Base-by-base conservation (phyloP, 2,329 filamentous ascomycete species). In the Teratosphaeria nubilosa region DNA sequence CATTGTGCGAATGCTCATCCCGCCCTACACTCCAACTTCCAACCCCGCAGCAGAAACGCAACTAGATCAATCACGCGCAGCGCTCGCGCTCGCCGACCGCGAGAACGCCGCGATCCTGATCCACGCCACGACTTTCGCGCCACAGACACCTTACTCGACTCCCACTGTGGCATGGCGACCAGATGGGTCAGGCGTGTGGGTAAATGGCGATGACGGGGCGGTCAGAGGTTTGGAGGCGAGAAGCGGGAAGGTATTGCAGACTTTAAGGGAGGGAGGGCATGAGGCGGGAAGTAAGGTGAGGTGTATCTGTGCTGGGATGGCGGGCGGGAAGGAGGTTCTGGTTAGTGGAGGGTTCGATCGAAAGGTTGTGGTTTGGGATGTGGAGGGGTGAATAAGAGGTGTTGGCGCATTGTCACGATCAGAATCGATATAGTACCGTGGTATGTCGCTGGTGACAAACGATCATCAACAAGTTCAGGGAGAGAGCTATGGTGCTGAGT, bases 291-390 rank as follows among this genome's bases (percentile, higher is more conserved):
- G 74, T 56, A 86, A 85, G 66, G 77, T 86, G 25, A 70, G 83
- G 31, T 82, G 80, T 66, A 72, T 85, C 25, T 84, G 80, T 77
- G 77, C 80, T 2, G 82, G 81, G 0, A 70, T 65, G 57, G 71
- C 82, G 16, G 56, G 59, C 1, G 59, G 41, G 1, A 58, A 60
- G 13, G 83, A 86, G 68, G 76, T 79, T 69, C 65, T 86, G 56
- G 74, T 86, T 31, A 85, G 81, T 70, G 84, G 84, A 25, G 84
- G 83, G 1, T 86, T 86, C 70, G 84, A 86, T 71, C 82, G 82
- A 65, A 78, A 72, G 61, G 69, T 86, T 60, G 76, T 86, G 61
- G 69, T 85, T 34, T 86, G 84, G 84, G 75, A 70, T 59, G 56
- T 56, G 10, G 56, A 51, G 20, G 41, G 41, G 27, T 30, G 27